These are phyloP conservation scores for Styphnolobium japonicum DNA, from an alignment of 306 rosid genomes.

Conservation along the genomic window DNA sequence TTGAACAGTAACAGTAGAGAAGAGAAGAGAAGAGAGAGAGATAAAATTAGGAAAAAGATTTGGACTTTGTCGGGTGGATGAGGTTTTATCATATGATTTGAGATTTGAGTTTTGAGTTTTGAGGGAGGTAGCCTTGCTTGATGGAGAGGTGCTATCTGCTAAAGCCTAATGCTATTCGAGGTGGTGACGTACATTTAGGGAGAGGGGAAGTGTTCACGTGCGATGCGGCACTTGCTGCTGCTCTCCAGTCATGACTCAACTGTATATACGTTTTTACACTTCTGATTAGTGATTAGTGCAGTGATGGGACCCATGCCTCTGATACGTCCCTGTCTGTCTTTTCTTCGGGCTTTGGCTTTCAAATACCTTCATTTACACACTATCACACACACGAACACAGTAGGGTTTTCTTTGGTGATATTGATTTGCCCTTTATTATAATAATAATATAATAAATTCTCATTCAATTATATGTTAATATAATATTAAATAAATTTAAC, in stretches of 20 bases:
- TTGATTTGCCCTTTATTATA: too few relatives aligned
- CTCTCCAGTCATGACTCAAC: neutral
- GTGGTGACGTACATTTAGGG: conserved; percentile 42
- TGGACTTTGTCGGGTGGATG: conserved; percentile 28
- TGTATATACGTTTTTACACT: neutral
- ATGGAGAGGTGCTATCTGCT: too few relatives aligned
- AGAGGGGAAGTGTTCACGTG: conserved; percentile 29
- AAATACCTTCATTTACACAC: neutral
- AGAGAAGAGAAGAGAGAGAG: neutral
- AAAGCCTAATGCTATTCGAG: too few relatives aligned
- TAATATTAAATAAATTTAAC: too few relatives aligned
- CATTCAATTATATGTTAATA: too few relatives aligned
- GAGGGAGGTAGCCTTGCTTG: too few relatives aligned
- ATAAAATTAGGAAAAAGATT: neutral
- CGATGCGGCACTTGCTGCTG: conserved; percentile 23
- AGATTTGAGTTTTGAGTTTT: too few relatives aligned
- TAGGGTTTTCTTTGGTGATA: too few relatives aligned
- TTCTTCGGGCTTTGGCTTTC: neutral
- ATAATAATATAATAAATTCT: too few relatives aligned
- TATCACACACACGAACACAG: neutral
- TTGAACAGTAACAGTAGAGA: too few relatives aligned
- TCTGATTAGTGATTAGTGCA: conserved; percentile 9
- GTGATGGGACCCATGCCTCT: conserved; percentile 24
- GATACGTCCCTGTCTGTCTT: conserved; percentile 7
- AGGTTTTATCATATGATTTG: too few relatives aligned